phyloP scores from a whole-genome alignment of 2,329 filamentous ascomycete genomes.

The Colletotrichum somersetense region DNA sequence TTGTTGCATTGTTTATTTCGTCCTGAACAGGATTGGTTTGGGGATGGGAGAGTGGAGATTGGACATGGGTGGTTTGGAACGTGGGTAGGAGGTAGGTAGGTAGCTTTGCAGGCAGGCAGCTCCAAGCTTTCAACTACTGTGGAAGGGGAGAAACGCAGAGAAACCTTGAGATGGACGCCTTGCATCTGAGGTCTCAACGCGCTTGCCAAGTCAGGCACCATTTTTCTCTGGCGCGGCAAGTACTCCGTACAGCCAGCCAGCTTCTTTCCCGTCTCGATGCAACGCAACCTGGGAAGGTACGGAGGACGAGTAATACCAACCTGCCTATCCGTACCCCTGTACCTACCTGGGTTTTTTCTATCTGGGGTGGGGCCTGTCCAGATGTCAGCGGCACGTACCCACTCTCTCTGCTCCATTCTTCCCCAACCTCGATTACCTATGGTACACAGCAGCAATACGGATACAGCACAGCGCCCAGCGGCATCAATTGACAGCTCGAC shows the following conservation, averaged over 20 bases:
- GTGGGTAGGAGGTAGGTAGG: not conserved
- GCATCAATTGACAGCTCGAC: conserved; percentile 30
- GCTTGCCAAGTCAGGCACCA: conserved; percentile 25
- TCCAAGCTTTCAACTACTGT: conserved; percentile 3
- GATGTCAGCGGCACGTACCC: conserved; percentile 1
- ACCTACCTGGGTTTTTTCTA: not conserved
- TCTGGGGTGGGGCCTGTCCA: not conserved
- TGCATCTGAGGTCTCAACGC: conserved; percentile 33
- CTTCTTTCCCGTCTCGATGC: conserved; percentile 3
- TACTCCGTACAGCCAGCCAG: too few species aligned
- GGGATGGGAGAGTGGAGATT: not conserved
- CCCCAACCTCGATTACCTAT: not conserved
- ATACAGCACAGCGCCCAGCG: not conserved
- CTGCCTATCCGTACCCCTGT: too few species aligned
- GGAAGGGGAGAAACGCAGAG: too few species aligned
- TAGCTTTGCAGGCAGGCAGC: not conserved
- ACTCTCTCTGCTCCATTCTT: not conserved
- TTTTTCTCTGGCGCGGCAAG: conserved; percentile 13
- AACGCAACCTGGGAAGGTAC: conserved; percentile 4
- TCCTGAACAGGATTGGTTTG: conserved; percentile 32
- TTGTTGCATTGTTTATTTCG: conserved; percentile 40
- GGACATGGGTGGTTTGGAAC: not conserved
- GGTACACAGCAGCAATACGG: too few species aligned
- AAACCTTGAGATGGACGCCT: conserved; percentile 14
- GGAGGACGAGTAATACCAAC: not conserved